A percentile compares a stretch with the other conserved stretches of the same genome.
phyloP scores from a whole-genome alignment of 208 protist species.

The Trypanosoma avium region DNA sequence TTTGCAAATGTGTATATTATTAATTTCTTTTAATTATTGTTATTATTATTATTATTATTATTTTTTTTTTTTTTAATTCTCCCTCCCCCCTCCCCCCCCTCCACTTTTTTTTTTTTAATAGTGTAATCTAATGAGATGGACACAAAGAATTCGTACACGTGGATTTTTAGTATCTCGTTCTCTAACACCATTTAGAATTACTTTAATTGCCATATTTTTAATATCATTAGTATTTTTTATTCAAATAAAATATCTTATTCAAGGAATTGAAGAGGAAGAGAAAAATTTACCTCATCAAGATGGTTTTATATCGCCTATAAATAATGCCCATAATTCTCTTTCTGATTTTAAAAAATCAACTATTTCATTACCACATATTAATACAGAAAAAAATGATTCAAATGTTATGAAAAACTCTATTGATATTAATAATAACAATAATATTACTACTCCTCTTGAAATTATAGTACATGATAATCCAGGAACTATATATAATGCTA shows the following conservation, averaged over 20 bases:
- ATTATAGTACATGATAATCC: conserved; percentile 17
- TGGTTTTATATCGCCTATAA: background rate
- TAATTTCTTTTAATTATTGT: background rate
- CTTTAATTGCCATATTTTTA: too few relatives aligned
- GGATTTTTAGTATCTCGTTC: too few relatives aligned
- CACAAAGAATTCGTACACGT: too few relatives aligned
- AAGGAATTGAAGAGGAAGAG: background rate
- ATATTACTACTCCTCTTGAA: background rate
- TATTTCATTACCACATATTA: background rate
- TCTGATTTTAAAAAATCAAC: background rate
- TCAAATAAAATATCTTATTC: background rate
- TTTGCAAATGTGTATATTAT: background rate
- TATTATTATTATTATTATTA: background rate
- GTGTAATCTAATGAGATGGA: too few relatives aligned
- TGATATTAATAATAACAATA: background rate
- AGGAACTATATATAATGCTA: conserved; percentile 7
- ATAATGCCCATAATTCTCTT: background rate
- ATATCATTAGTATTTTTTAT: background rate
- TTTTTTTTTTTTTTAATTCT: too few relatives aligned
- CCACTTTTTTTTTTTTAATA: too few relatives aligned
- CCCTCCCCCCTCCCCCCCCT: too few relatives aligned
- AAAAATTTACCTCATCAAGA: too few relatives aligned
- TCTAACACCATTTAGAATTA: too few relatives aligned
- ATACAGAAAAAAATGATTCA: background rate
- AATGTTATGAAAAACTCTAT: background rate